These are phyloP conservation scores for Tubosaeta sp. DNA, from an alignment of 768 basidiomycete species.

Conservation along the genomic window DNA sequence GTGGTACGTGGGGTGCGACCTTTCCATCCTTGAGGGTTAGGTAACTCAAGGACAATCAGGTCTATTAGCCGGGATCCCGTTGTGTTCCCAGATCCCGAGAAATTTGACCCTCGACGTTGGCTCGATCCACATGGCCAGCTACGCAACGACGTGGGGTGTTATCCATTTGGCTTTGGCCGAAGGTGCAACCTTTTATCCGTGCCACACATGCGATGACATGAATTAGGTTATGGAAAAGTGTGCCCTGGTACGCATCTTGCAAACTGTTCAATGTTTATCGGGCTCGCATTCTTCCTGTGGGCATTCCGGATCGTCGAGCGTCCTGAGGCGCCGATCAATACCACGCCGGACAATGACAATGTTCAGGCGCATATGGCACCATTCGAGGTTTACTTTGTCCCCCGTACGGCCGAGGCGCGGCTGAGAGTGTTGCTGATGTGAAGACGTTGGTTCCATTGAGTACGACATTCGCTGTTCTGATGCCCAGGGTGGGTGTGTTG, in stretches of 20 bases:
- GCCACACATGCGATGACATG: no score
- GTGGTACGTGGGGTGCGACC: constrained; percentile 10
- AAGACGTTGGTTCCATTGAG: no score
- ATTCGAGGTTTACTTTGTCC: not conserved
- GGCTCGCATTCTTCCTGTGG: constrained; percentile 57
- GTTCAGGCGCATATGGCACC: not conserved
- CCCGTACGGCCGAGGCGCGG: not conserved
- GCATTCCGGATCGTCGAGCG: constrained; percentile 52
- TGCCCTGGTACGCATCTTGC: constrained; percentile 62
- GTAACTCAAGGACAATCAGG: constrained; percentile 22
- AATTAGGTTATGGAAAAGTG: constrained; percentile 32
- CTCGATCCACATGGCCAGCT: constrained; percentile 39
- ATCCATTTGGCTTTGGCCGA: constrained; percentile 53
- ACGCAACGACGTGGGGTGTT: constrained; percentile 43
- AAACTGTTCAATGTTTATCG: constrained; percentile 49
- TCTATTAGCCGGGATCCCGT: constrained; percentile 52
- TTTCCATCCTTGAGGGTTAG: no score
- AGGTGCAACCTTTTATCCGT: constrained; percentile 12
- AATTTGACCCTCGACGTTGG: constrained; percentile 58
- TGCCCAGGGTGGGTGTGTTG: no score
- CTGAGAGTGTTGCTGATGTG: not conserved
- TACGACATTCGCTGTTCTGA: no score
- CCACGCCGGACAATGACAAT: not conserved
- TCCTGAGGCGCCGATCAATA: constrained; percentile 40
- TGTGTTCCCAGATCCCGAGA: constrained; percentile 54